Conservation (phyloP, 106 monocot genomes). For the Dendrobium huoshanense region DNA sequence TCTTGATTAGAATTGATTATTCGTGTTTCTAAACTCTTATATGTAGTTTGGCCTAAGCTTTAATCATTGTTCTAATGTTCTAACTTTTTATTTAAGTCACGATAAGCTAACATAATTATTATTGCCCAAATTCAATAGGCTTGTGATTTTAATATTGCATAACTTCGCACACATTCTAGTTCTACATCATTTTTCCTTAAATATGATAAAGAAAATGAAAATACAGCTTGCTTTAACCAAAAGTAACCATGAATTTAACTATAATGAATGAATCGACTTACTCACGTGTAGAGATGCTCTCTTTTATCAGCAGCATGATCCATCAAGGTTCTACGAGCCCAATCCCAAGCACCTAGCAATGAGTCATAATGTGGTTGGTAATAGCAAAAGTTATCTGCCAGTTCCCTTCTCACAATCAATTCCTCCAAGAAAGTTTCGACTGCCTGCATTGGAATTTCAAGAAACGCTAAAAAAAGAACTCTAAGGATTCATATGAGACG, state of each 20-base stretch:
- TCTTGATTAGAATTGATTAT: too few relatives aligned
- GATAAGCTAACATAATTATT: too few relatives aligned
- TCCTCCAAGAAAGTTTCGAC: conserved; percentile 95
- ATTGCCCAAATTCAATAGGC: too few relatives aligned
- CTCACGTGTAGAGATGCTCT: conserved; percentile 87
- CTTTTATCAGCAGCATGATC: conserved; percentile 82
- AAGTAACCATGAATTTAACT: background rate
- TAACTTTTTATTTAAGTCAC: too few relatives aligned
- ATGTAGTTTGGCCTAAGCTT: too few relatives aligned
- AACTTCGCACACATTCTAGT: too few relatives aligned
- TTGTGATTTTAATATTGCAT: too few relatives aligned
- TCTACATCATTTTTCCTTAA: too few relatives aligned
- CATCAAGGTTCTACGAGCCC: conserved; percentile 91
- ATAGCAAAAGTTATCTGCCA: conserved; percentile 95
- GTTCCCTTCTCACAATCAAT: conserved; percentile 79
- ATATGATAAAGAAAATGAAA: background rate
- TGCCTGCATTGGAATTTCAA: conserved; percentile 31
- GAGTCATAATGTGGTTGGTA: conserved; percentile 92
- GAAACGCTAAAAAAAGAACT: background rate
- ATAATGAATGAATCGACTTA: conserved; percentile 10
- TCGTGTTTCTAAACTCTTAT: too few relatives aligned
- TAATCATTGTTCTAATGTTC: too few relatives aligned
- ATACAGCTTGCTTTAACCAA: background rate
- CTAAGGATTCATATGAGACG: too few relatives aligned
- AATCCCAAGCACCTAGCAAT: conserved; percentile 86